These are phyloP conservation scores for Cyberlindnera xishuangbannaensis DNA, from an alignment of 805 yeast genomes.

Conservation along the genomic window DNA sequence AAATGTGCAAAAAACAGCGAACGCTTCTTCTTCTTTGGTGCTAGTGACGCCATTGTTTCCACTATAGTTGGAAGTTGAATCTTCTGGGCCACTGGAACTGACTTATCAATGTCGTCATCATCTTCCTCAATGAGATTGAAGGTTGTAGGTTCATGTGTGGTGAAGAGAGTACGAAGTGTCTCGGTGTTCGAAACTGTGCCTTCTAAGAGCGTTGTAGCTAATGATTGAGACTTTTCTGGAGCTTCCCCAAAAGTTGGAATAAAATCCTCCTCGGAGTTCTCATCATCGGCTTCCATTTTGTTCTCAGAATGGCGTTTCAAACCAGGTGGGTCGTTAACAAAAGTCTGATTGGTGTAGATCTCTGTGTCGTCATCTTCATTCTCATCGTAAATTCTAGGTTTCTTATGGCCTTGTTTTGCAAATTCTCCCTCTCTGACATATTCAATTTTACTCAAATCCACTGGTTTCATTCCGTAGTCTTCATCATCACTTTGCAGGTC, in stretches of 20 bases:
- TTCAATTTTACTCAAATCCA: conserved; percentile 18
- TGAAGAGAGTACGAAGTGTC: conserved; percentile 53
- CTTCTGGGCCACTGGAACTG: conserved; percentile 22
- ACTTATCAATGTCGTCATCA: conserved; percentile 44
- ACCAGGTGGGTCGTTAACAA: conserved; percentile 2
- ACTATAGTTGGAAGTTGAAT: conserved; percentile 21
- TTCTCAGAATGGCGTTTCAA: conserved; percentile 12
- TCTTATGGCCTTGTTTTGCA: conserved; percentile 14
- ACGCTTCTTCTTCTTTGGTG: conserved; percentile 28
- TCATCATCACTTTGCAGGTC: conserved; percentile 27
- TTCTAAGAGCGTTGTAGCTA: conserved; percentile 11
- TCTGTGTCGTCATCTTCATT: conserved; percentile 14
- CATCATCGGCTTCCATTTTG: conserved; percentile 20
- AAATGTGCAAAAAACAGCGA: conserved; percentile 72
- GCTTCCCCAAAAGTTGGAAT: conserved; percentile 46
- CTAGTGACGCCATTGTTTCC: conserved; percentile 14
- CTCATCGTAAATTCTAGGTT: conserved; percentile 15
- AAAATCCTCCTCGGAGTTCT: conserved; percentile 28
- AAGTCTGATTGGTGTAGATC: conserved; percentile 5
- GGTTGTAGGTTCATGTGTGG: conserved; percentile 24
- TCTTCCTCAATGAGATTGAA: conserved; percentile 39
- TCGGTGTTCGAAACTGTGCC: conserved; percentile 47
- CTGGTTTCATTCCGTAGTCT: conserved; percentile 23
- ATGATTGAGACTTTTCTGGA: background rate
- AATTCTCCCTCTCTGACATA: conserved; percentile 26